Evolutionary conservation across 108 stramenopile genomes (phyloP).

Genomic region (Mediolabrus comicus): DNA sequence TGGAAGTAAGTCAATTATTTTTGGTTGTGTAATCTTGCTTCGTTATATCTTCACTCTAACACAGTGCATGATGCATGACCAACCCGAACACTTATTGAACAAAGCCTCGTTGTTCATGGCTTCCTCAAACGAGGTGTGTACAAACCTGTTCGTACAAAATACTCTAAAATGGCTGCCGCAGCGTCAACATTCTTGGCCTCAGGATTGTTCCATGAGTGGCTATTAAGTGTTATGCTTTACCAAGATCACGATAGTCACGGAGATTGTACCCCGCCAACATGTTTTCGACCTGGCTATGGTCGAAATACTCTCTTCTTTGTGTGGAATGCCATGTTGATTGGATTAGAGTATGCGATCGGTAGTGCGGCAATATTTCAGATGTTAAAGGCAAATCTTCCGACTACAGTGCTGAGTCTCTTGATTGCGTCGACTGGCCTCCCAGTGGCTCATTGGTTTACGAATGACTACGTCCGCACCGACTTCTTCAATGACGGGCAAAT

Average conservation of each 20-base stretch:
- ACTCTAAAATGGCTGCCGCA: constrained; percentile 26
- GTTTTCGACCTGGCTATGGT: constrained; percentile 30
- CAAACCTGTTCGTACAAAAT: constrained; percentile 37
- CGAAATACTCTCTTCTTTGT: constrained; percentile 37
- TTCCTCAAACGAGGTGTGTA: constrained; percentile 31
- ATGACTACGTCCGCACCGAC: constrained; percentile 51
- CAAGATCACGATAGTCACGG: background rate
- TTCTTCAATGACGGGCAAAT: constrained; percentile 46
- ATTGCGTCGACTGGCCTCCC: constrained; percentile 28
- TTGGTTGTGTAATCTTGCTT: background rate
- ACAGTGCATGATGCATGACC: background rate
- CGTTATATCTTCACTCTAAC: background rate
- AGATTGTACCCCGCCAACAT: constrained; percentile 1
- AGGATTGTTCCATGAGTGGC: constrained; percentile 46
- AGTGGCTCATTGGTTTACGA: constrained; percentile 39
- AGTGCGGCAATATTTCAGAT: constrained; percentile 32
- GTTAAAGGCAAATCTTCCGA: constrained; percentile 14
- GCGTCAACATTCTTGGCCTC: constrained; percentile 38
- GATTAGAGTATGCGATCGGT: constrained; percentile 32
- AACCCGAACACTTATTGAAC: constrained; percentile 10
- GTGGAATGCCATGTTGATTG: constrained; percentile 43
- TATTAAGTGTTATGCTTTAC: constrained; percentile 13
- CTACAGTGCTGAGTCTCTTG: constrained; percentile 16
- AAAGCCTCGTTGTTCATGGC: background rate
- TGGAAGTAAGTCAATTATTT: constrained; percentile 21